Evolutionary conservation across 2,329 filamentous ascomycete genomes (phyloP), one percentile per base, ranked within the genome.

Genomic region (Dothistroma septosporum): DNA sequence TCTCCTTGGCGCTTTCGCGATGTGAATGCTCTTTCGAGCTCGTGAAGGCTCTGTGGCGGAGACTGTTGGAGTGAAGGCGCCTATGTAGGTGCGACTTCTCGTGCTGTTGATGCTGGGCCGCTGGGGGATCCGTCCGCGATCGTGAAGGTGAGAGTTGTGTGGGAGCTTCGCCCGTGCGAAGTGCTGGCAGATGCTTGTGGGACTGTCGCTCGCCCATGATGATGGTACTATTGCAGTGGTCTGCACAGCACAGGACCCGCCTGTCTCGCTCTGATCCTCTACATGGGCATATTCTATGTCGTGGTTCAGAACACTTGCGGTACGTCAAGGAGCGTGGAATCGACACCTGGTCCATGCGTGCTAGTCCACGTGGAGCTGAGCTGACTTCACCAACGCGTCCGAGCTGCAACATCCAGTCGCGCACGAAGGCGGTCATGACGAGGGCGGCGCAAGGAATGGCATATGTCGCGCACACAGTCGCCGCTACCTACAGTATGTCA

Each of bases 1-100:
- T 74, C 61, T 78, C 76, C 64, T 76, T 79, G 60, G 66, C 70
- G 62, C 66, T 63, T 37, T 68, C 64, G n/a, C 62, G 60, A 46
- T 68, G 64, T 28, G 64, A 59, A 53, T 68, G 66, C 35, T 65
- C 59, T 41, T 62, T 55, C 35, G 59, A 65, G 35, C 59, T 59
- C 12, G 61, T 66, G 37, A 65, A 64, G 22, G 63, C 66, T 53
- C 66, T 53, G 44, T 63, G 64, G 22, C 66, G 64, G 8, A 68
- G 55, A 53, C 63, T 65, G 24, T 61, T 60, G 24, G 66, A 66
- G 19, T 66, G 66, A 3, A 65, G 57, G 12, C 66, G 63, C 19
- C 56, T 60, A 22, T 66, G 64, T 7, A 66, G 60, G 24, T 63
- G 58, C n/a, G 65, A 61, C 22, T 57, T 58, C 35, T 67, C 65